phyloP scores from a whole-genome alignment of 129 eudicot genomes.

The Dittrichia graveolens region DNA sequence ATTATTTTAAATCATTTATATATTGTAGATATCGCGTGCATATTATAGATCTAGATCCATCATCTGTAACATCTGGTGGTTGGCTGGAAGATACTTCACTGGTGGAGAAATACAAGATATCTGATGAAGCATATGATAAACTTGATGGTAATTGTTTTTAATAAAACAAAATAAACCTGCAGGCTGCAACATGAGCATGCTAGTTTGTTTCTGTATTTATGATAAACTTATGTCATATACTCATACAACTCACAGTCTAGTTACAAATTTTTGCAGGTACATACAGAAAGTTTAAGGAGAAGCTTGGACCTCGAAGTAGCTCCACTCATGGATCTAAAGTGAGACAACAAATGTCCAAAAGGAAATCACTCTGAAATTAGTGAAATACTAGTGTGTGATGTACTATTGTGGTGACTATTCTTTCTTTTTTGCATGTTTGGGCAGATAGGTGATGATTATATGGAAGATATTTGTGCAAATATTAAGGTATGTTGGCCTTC shows the following conservation, averaged over 20 bases:
- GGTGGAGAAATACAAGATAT: conserved; percentile 86
- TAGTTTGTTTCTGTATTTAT: not conserved
- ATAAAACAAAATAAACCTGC: not conserved
- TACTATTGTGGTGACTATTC: conserved; percentile 27
- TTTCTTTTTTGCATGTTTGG: conserved; percentile 15
- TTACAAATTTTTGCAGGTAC: conserved; percentile 62
- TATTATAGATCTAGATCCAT: conserved; percentile 90
- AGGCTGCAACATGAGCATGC: not conserved
- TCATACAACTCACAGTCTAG: not conserved
- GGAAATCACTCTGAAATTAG: not conserved
- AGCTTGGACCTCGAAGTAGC: conserved; percentile 57
- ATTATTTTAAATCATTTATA: not conserved
- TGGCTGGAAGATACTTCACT: conserved; percentile 98
- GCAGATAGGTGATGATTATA: conserved; percentile 66
- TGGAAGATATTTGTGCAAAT: conserved; percentile 73
- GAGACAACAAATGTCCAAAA: conserved; percentile 25
- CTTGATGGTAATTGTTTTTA: conserved; percentile 65
- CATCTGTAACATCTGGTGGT: conserved; percentile 97
- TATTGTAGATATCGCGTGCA: conserved; percentile 75
- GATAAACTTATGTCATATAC: conserved; percentile 8
- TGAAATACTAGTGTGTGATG: conserved; percentile 3
- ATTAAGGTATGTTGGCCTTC: conserved; percentile 64
- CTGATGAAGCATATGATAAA: conserved; percentile 91
- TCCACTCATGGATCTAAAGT: conserved; percentile 58
- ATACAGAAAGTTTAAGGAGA: conserved; percentile 83